Evolutionary conservation across 2,329 filamentous ascomycete species (phyloP).

Genomic region (Thermothelomyces thermophilus): DNA sequence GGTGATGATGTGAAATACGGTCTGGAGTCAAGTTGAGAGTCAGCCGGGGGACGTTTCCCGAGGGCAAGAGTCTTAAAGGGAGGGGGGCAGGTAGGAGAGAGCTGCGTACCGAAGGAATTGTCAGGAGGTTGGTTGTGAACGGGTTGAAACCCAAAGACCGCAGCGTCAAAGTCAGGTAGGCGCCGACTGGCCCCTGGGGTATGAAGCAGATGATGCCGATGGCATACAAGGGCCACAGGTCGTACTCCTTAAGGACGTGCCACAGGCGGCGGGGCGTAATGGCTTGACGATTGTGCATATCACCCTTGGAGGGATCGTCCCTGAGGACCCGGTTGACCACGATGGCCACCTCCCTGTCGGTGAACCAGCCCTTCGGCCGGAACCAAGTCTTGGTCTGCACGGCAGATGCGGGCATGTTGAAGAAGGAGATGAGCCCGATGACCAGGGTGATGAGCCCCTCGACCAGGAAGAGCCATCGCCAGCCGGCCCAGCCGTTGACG

Average conservation of each 20-base stretch:
- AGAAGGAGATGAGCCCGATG: conserved; percentile 44
- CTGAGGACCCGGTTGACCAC: conserved; percentile 51
- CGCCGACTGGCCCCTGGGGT: conserved; percentile 39
- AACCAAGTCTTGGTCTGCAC: conserved; percentile 45
- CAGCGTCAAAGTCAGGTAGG: conserved; percentile 48
- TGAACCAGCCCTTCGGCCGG: conserved; percentile 50
- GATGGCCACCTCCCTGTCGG: conserved; percentile 49
- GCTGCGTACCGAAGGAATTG: conserved; percentile 42
- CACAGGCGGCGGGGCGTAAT: conserved; percentile 43
- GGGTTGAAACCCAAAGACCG: conserved; percentile 44
- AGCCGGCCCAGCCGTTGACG: conserved; percentile 33
- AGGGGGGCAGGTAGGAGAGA: conserved; percentile 16
- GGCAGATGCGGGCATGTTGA: conserved; percentile 45
- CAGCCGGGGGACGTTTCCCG: background rate
- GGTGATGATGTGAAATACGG: conserved; percentile 44
- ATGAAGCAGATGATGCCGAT: conserved; percentile 45
- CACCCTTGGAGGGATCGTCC: conserved; percentile 52
- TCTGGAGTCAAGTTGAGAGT: conserved; percentile 22
- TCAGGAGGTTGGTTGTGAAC: conserved; percentile 50
- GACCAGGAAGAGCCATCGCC: conserved; percentile 48
- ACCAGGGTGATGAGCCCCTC: conserved; percentile 48
- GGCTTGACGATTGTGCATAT: conserved; percentile 53
- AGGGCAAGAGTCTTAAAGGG: no score
- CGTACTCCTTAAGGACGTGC: conserved; percentile 46
- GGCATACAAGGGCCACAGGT: conserved; percentile 50